Evolutionary conservation across 345 rosid species (phyloP).

Genomic region (Laguncularia racemosa): DNA sequence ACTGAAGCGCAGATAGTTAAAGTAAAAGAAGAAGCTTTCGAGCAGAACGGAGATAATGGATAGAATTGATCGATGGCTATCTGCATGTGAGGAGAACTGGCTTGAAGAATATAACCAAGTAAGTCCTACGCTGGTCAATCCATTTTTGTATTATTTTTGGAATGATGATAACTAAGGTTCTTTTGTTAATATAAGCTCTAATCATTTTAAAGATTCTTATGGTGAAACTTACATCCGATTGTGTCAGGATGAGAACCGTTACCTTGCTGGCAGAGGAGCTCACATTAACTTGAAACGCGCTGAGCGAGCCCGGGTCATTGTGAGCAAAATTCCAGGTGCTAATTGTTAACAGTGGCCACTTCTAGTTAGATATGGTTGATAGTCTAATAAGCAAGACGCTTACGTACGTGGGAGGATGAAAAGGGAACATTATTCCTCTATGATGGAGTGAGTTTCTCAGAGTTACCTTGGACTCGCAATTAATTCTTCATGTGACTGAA

Average conservation of each 20-base stretch:
- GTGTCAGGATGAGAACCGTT: slow-evolving; percentile 67
- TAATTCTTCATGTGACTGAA: neutral
- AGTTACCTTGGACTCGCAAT: slow-evolving; percentile 3
- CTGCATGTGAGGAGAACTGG: slow-evolving; percentile 93
- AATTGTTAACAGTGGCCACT: neutral
- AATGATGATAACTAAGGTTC: neutral
- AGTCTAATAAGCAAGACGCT: slow-evolving; percentile 67
- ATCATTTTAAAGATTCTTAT: slow-evolving; percentile 1
- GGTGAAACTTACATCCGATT: neutral
- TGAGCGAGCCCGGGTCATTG: slow-evolving; percentile 75
- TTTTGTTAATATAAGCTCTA: too few relatives aligned
- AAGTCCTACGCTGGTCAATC: neutral
- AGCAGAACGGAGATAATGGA: slow-evolving; percentile 95
- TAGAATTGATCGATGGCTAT: slow-evolving; percentile 89
- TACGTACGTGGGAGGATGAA: slow-evolving; percentile 84
- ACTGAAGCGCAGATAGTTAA: slow-evolving; percentile 73
- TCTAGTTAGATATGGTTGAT: slow-evolving; percentile 43
- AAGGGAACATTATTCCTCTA: slow-evolving; percentile 59
- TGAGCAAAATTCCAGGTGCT: slow-evolving; percentile 82
- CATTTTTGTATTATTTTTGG: slow-evolving; percentile 1
- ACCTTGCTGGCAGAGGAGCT: slow-evolving; percentile 88
- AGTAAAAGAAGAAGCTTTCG: slow-evolving; percentile 69
- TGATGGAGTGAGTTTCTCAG: slow-evolving; percentile 64
- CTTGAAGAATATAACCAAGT: slow-evolving; percentile 89
- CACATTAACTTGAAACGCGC: slow-evolving; percentile 94